Evolutionary conservation across 495 filamentous ascomycete species (phyloP).

Genomic region (Glonium stellatum): DNA sequence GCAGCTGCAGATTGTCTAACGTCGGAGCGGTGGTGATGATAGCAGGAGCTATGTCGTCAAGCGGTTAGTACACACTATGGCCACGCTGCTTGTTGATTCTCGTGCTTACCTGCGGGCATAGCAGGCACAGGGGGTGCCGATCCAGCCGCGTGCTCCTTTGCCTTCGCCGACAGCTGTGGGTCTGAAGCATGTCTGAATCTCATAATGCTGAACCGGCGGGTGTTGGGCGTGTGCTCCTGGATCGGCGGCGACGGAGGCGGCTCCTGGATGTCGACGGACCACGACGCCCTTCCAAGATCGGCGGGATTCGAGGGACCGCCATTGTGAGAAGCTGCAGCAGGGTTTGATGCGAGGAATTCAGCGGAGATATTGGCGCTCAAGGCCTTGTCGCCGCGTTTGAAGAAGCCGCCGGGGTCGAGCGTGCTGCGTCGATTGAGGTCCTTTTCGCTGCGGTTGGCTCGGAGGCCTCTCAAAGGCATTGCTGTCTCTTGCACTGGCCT

Average conservation of each 20-base stretch:
- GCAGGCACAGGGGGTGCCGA: conserved; percentile 55
- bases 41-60: conserved; percentile 55
- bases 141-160: conserved; percentile 54
- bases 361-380: conserved; percentile 20
- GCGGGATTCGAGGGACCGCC: conserved; percentile 20
- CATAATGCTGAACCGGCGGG: conserved; percentile 78
- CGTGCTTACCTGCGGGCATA: conserved; percentile 26
- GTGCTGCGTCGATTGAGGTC: conserved; percentile 37
- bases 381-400: conserved; percentile 24
- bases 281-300: conserved; percentile 14
- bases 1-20: conserved; percentile 41
- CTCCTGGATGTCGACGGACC: conserved; percentile 6
- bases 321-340: conserved; percentile 25
- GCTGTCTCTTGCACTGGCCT: conserved; percentile 19
- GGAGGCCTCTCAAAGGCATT: conserved; percentile 38
- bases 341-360: conserved; percentile 18
- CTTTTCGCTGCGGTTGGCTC: conserved; percentile 32
- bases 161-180: conserved; percentile 74
- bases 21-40: conserved; percentile 94
- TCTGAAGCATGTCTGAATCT: conserved; percentile 91
- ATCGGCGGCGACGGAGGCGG: conserved; percentile 26
- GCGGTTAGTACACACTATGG: neutral
- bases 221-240: conserved; percentile 33
- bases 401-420: conserved; percentile 30
- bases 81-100: neutral